These are phyloP conservation scores for Teratosphaeria nubilosa DNA, from an alignment of 2,329 filamentous ascomycete species.

Conservation along the genomic window DNA sequence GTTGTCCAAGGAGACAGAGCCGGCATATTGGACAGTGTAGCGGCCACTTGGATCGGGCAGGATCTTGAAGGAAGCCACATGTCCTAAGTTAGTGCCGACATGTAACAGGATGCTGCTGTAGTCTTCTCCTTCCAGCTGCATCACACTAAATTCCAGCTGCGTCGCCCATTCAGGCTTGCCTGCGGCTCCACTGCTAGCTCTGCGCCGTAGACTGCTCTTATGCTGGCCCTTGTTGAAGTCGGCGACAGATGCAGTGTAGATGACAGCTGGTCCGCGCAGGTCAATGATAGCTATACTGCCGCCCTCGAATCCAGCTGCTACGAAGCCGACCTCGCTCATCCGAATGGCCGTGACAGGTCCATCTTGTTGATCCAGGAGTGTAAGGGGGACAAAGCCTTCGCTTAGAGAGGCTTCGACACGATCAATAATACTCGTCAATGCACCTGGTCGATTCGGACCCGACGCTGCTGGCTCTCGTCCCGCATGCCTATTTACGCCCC, in stretches of 20 bases:
- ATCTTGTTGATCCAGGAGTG: constrained; percentile 72
- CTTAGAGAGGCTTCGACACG: constrained; percentile 64
- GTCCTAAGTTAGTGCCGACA: constrained; percentile 76
- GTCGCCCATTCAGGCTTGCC: constrained; percentile 62
- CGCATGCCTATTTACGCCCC: constrained; percentile 68
- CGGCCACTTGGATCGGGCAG: constrained; percentile 59
- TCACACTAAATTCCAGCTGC: constrained; percentile 78
- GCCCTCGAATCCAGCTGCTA: constrained; percentile 74
- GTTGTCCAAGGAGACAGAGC: constrained; percentile 55
- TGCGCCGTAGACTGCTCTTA: constrained; percentile 55
- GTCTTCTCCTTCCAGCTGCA: constrained; percentile 85
- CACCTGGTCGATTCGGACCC: constrained; percentile 37
- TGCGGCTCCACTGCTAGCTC: constrained; percentile 38
- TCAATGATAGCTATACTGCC: constrained; percentile 77
- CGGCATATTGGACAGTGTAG: constrained; percentile 64
- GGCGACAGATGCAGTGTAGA: constrained; percentile 61
- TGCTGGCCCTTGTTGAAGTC: constrained; percentile 72
- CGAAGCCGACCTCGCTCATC: constrained; percentile 86
- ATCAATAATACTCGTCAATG: constrained; percentile 62
- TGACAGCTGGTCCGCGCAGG: constrained; percentile 73
- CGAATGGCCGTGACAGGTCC: constrained; percentile 70
- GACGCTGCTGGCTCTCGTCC: constrained; percentile 50
- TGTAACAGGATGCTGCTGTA: constrained; percentile 93
- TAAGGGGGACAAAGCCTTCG: constrained; percentile 70
- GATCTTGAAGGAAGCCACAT: constrained; percentile 81